Evolutionary conservation across 176 grass and related monocot genomes (phyloP), one percentile per base, ranked within the genome.

Genomic region (Juncus inflexus): DNA sequence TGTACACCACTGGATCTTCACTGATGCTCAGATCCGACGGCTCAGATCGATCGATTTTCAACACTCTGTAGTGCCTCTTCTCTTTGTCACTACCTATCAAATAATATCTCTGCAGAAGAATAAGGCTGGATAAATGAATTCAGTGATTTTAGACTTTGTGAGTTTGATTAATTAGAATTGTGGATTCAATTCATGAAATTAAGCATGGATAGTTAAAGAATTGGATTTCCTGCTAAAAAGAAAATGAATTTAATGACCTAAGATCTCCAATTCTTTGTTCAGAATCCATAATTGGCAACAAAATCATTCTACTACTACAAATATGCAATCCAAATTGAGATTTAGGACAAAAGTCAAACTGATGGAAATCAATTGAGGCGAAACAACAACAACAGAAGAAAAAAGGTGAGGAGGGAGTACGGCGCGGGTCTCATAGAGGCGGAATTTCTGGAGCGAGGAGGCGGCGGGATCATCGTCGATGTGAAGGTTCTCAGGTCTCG

Each of bases 31-130:
- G 87, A 68, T 91, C 92, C 7, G 87, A 83, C 3, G 77, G 74
- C 80, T 97, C 92, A 47, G 74, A 89, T 58, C 94, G 84, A 79
- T 91, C 94, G 71, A 97, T 97, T 80, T 97, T 97, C 41, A 97
- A 87, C 79, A 97, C 94, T 72, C 83, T 83, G 75, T 89, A 97
- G 82, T 81, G 83, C 14, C 85, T 85, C 85, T 82, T 97, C 60
- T 79, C 80, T 58, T 89, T 80, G 78, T 90, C 90, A 76, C 82
- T 84, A 59, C 92, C 94, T 58, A 97, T 89, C 74, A 97, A 61
- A 74, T 89, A 97, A 90, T 86, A 97, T 73, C 94, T 85, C 94
- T 97, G 73, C 13, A 11, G 51, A 66, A 59, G 16, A 13, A 66
- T 37, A 66, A 71, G 55, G 37, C 37, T 11, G 37, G 8, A 37